These are phyloP conservation scores for Aurifilum marmelostoma DNA, from an alignment of 2,329 filamentous ascomycete species.

Conservation along the genomic window DNA sequence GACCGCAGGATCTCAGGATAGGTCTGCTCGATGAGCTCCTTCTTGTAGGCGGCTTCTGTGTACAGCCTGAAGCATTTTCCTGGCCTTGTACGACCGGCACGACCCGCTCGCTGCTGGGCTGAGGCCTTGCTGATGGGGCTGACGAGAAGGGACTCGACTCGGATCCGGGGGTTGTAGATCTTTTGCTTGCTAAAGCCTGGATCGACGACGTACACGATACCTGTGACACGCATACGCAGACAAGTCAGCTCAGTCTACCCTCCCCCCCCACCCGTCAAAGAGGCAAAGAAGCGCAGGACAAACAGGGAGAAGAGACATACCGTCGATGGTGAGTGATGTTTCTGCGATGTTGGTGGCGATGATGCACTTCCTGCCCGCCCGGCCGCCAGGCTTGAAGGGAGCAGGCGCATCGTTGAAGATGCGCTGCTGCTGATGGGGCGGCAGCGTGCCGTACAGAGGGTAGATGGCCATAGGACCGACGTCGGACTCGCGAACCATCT, in stretches of 20 bases:
- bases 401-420: slow-evolving; percentile 91
- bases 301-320: slow-evolving; percentile 42
- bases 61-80: slow-evolving; percentile 98
- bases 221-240: slow-evolving; percentile 11
- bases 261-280: too few species aligned
- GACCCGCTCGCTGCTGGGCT: slow-evolving; percentile 94
- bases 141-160: slow-evolving; percentile 95
- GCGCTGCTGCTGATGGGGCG: slow-evolving; percentile 88
- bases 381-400: slow-evolving; percentile 72
- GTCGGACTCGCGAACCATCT: slow-evolving; percentile 88
- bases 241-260: slow-evolving; percentile 7
- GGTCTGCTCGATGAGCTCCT: slow-evolving; percentile 95
- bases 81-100: slow-evolving; percentile 96
- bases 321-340: slow-evolving; percentile 95
- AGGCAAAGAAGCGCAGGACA: not conserved
- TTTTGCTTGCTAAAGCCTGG: slow-evolving; percentile 99
- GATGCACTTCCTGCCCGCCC: slow-evolving; percentile 90
- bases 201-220: slow-evolving; percentile 97
- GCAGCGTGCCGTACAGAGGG: slow-evolving; percentile 90
- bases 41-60: slow-evolving; percentile 94
- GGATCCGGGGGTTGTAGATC: slow-evolving; percentile 95
- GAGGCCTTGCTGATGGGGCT: slow-evolving; percentile 98
- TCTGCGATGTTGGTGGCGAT: slow-evolving; percentile 98
- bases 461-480: slow-evolving; percentile 89
- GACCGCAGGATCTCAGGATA: slow-evolving; percentile 95